Base-by-base conservation (phyloP, 108 stramenopile species). In the Nannochloropsis oceanica region DNA sequence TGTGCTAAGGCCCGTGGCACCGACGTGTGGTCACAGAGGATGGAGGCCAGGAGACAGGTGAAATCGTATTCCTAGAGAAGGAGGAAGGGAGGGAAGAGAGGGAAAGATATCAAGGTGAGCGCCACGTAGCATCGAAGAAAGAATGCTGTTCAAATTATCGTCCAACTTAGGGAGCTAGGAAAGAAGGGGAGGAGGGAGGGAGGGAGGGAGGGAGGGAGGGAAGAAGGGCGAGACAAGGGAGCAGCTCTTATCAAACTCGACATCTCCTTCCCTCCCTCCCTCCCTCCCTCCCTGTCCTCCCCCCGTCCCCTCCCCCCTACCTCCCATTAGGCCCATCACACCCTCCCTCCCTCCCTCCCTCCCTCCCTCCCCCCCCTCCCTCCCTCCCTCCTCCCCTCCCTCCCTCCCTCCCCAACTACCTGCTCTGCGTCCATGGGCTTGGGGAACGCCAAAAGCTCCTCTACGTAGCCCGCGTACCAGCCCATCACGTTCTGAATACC, bases 401-500 rank as follows among this genome's bases (percentile, higher is more conserved):
- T 50, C 46, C 46, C 46, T 13, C 18, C 46, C 18, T 50, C 18
- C 46, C 46, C 46, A n/a, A n/a, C n/a, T 18, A 50, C 46, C 46
- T 50, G 46, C 46, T 93, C 91, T 0, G 83, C 83, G 27, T 91
- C 92, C 14, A 86, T 90, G 0, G 95, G 94, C 2, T 86, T 26
- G 24, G 93, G 92, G 44, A 90, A 82, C 83, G 91, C 89, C 79
- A 91, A 89, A 42, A 97, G 85, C 81, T 92, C 84, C 80, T 93
- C 88, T 18, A 96, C 84, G 81, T 94, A 93, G 44, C 84, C 83
- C 25, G 93, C 87, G 89, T 97, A 97, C 13, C 92, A 91, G 26
- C 91, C 88, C 12, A 93, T 92, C 25, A 96, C 92, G 44, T 92
- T 87, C 79, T 91, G 92, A 8, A 97, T 93, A 44, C 93, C 90